A percentile compares a stretch with the other conserved stretches of the same genome.
Evolutionary conservation across 2,329 filamentous ascomycete species (phyloP).

Genomic region (Lasiodiplodia theobromae): DNA sequence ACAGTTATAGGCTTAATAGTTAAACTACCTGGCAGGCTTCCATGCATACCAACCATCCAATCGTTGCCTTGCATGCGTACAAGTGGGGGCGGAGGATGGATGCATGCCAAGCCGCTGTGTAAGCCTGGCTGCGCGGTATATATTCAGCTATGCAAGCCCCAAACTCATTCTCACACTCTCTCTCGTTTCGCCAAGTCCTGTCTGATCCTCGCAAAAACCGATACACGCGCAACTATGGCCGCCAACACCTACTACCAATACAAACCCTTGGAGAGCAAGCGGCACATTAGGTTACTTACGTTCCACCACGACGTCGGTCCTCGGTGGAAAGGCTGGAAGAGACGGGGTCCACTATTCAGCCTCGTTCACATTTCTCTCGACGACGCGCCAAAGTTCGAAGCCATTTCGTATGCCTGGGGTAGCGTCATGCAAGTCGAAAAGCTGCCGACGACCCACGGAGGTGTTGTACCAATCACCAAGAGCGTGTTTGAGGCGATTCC

Average conservation of each 20-base stretch:
- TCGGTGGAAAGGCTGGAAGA: background rate
- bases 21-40: background rate
- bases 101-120: background rate
- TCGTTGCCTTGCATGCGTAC: background rate
- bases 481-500: conserved; percentile 10
- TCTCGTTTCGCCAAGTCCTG: background rate
- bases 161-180: background rate
- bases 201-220: background rate
- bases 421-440: conserved; percentile 8
- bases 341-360: background rate
- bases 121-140: background rate
- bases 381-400: conserved; percentile 14
- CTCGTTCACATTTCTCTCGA: conserved; percentile 3
- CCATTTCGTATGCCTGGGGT: conserved; percentile 32
- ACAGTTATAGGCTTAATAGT: too few relatives aligned
- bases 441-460: conserved; percentile 12
- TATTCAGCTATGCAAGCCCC: background rate
- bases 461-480: conserved; percentile 20
- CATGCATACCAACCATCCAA: background rate
- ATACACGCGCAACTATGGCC: background rate
- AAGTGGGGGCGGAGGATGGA: background rate
- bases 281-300: background rate
- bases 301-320: background rate
- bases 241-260: background rate
- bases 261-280: background rate